A percentile compares a stretch with the other conserved stretches of the same genome.
Conservation (phyloP, 1,284 basidiomycete genomes). For the Laetiporus sulphureus region DNA sequence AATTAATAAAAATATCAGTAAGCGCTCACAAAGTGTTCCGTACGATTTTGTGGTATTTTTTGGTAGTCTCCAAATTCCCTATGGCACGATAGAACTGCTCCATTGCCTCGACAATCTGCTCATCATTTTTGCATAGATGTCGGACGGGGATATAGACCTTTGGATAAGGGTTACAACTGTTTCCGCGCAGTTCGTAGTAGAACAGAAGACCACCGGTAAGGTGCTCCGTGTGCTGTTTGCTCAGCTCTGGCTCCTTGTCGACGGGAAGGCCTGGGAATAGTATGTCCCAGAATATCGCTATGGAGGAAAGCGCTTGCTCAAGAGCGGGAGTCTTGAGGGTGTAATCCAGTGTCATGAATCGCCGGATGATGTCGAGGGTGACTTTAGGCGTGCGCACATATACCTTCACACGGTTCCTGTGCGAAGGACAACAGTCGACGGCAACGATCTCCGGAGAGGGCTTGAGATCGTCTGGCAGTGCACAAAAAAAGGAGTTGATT, state of each 20-base stretch:
- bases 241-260: not conserved
- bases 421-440: constrained; percentile 4
- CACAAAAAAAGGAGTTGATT: not conserved
- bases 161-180: not conserved
- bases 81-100: not conserved
- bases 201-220: constrained; percentile 2
- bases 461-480: not conserved
- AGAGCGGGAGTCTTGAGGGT: not conserved
- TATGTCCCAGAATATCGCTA: not conserved
- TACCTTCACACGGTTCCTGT: constrained; percentile 1
- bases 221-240: not conserved
- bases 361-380: not conserved
- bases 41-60: not conserved
- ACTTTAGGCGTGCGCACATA: not conserved
- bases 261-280: not conserved
- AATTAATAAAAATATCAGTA: not conserved
- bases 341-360: constrained; percentile 4
- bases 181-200: constrained; percentile 3
- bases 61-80: not conserved
- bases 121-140: constrained; percentile 4
- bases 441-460: constrained; percentile 4
- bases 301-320: not conserved
- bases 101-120: not conserved
- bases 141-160: constrained; percentile 5
- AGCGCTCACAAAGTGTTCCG: constrained; percentile 1